Evolutionary conservation across 1,284 basidiomycete genomes (phyloP).

Genomic region (Cystobasidium sp.): DNA sequence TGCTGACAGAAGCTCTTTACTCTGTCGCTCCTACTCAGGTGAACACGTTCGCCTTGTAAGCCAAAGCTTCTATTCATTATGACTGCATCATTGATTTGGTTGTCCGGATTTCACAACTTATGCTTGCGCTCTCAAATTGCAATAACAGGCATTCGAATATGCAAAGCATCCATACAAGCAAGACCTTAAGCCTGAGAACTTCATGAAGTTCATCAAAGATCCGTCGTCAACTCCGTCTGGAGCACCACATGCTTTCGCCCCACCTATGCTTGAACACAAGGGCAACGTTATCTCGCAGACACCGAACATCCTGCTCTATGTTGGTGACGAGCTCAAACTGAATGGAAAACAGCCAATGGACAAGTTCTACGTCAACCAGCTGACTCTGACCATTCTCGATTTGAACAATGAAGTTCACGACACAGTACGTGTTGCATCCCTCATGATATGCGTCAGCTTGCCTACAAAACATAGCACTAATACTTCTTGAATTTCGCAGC

Average conservation of each 20-base stretch:
- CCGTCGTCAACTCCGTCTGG: slow-evolving; percentile 16
- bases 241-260: slow-evolving; percentile 53
- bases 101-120: background rate
- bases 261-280: slow-evolving; percentile 54
- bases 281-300: slow-evolving; percentile 51
- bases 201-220: slow-evolving; percentile 33
- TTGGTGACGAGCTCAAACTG: slow-evolving; percentile 54
- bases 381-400: slow-evolving; percentile 61
- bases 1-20: background rate
- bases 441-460: background rate
- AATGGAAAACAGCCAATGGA: slow-evolving; percentile 47
- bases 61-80: background rate
- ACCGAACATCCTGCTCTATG: slow-evolving; percentile 53
- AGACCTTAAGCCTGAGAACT: slow-evolving; percentile 35
- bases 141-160: slow-evolving; percentile 37
- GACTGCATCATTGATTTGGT: background rate
- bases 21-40: background rate
- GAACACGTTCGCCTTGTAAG: slow-evolving; percentile 42
- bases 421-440: slow-evolving; percentile 44
- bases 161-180: slow-evolving; percentile 38
- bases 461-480: slow-evolving; percentile 48
- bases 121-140: background rate
- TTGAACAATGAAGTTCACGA: slow-evolving; percentile 60
- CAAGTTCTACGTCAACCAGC: slow-evolving; percentile 57
- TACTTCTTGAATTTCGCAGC: slow-evolving; percentile 49